These are phyloP conservation scores for Saccharomyces hybrid DNA, from an alignment of 1,139 yeast genomes.

Conservation along the genomic window DNA sequence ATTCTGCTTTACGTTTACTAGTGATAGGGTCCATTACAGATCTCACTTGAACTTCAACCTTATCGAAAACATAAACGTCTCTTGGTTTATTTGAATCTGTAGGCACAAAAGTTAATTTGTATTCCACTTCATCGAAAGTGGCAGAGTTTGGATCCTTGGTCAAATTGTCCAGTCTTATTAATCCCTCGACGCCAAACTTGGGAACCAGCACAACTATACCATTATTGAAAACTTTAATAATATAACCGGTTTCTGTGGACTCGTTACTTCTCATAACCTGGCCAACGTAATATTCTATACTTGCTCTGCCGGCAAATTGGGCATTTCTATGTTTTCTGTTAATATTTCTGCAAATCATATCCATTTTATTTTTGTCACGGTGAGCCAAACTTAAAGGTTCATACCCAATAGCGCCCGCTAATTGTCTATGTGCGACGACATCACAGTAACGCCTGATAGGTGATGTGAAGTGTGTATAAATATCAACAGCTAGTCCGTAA, in stretches of 20 bases:
- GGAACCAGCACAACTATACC: slow-evolving; percentile 95
- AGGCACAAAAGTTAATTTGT: slow-evolving; percentile 51
- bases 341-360: slow-evolving; percentile 77
- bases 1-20: slow-evolving; percentile 88
- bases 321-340: slow-evolving; percentile 95
- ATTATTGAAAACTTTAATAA: slow-evolving; percentile 85
- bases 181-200: slow-evolving; percentile 93
- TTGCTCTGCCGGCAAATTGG: slow-evolving; percentile 97
- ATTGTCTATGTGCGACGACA: slow-evolving; percentile 92
- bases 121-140: slow-evolving; percentile 69
- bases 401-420: slow-evolving; percentile 97
- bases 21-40: slow-evolving; percentile 79
- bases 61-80: slow-evolving; percentile 71
- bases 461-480: slow-evolving; percentile 96
- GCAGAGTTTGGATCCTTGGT: slow-evolving; percentile 59
- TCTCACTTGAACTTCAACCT: slow-evolving; percentile 72
- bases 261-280: slow-evolving; percentile 80
- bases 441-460: slow-evolving; percentile 98
- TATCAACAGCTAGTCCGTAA: slow-evolving; percentile 95
- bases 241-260: slow-evolving; percentile 82
- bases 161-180: slow-evolving; percentile 72
- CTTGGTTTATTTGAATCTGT: slow-evolving; percentile 39
- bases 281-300: slow-evolving; percentile 95
- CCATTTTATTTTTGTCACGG: slow-evolving; percentile 87
- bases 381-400: slow-evolving; percentile 77